Base-by-base conservation (phyloP, 2,329 filamentous ascomycete genomes). In the Aspergillus alliaceus region DNA sequence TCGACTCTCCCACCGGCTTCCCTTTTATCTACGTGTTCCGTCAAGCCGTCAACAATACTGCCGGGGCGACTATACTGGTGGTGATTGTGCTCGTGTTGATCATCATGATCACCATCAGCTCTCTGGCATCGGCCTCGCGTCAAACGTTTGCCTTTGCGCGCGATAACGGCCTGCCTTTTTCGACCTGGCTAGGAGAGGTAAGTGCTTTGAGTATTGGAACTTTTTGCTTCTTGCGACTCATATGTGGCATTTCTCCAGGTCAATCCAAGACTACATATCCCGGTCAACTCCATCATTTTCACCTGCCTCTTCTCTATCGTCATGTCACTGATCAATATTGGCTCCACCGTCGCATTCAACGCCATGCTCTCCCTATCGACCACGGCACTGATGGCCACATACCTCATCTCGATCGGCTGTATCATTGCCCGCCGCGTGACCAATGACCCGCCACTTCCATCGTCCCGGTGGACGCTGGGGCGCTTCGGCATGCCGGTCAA, bases 271-370 rank as follows among this genome's bases (percentile, higher is more conserved):
- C 70, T 68, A 49, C 69, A 77, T 35, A 73, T 82, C 27, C 80
- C 80, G 0, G 64, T 77, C 3, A 77, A 76, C 53, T 70, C 79
- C 1, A 70, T 76, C 22, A 56, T 55, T 8, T 42, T 72, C 4
- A 71, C 72, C 8, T 66, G 69, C 44, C 29, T 63, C 6, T 64
- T 75, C 61, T 70, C 64, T 40, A 64, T 67, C 2, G 66, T 79
- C 2, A 67, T 82, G 14, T 75, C 76, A 2, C 68, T 82, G 11
- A 82, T 84, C 68, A 82, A 82, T 63, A 79, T 84, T 46, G 80
- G 79, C n/a, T 82, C 78, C 14, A 62, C 73, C 4, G 75, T 77
- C 18, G 82, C 82, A 4, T 81, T 84, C 65, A 80, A 82, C 63
- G 80, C 78, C 52, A 80, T 84, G 55, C 75, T 79, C 18, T 82